These are phyloP conservation scores for Fraxinus baroniana DNA, from an alignment of 305 asterid genomes.

Conservation along the genomic window DNA sequence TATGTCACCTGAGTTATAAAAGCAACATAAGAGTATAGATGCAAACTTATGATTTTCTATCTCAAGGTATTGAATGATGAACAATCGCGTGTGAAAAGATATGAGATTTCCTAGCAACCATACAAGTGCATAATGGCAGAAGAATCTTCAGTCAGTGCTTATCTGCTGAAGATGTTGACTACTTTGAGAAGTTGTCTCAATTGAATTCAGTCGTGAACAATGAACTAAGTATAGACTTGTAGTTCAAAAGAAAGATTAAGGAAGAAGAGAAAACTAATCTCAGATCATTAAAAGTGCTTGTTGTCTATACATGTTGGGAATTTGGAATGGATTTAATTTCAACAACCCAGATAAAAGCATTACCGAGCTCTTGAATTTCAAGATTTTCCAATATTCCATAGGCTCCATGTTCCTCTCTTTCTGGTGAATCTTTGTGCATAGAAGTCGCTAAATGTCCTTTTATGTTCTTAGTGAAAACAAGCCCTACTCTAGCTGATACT, in stretches of 20 bases:
- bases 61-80: no score
- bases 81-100: no score
- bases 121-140: no score
- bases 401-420: background rate
- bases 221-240: no score
- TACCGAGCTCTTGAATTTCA: background rate
- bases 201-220: no score
- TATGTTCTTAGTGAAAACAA: slow-evolving; percentile 73
- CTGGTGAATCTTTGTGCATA: background rate
- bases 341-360: background rate
- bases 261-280: background rate
- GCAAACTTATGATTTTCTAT: no score
- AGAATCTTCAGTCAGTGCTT: no score
- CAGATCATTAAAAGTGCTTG: background rate
- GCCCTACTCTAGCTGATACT: slow-evolving; percentile 87
- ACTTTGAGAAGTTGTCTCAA: no score
- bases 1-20: no score
- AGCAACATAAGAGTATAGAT: no score
- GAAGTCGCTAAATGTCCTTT: background rate
- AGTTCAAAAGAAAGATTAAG: background rate
- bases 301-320: background rate
- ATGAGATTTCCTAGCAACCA: no score
- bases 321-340: background rate
- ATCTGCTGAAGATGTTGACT: no score
- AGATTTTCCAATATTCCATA: background rate